These are phyloP conservation scores for Penicillium dipodomyicola DNA, from an alignment of 495 filamentous ascomycete genomes.

Conservation along the genomic window DNA sequence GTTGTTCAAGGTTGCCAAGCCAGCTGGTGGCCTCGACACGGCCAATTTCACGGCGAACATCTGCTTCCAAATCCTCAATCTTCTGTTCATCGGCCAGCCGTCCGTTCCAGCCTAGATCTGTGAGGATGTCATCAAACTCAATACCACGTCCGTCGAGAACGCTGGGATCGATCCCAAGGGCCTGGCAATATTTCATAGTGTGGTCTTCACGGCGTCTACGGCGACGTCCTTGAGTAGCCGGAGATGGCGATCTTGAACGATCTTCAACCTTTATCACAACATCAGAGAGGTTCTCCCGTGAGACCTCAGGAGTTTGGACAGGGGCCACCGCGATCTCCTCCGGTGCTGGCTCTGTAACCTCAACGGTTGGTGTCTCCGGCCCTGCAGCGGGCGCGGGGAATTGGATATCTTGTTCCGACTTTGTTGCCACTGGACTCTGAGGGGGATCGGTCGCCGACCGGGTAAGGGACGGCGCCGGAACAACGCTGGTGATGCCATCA, in stretches of 20 bases:
- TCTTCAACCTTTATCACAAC: constrained; percentile 24
- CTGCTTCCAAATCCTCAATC: constrained; percentile 78
- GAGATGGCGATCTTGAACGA: constrained; percentile 38
- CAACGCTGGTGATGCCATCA: constrained; percentile 84
- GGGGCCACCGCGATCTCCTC: constrained; percentile 30
- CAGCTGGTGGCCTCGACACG: constrained; percentile 90
- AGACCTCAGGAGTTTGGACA: constrained; percentile 32
- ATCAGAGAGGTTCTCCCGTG: constrained; percentile 36
- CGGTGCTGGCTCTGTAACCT: constrained; percentile 35
- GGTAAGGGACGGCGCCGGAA: constrained; percentile 65
- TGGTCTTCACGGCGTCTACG: constrained; percentile 68
- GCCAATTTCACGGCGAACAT: constrained; percentile 81
- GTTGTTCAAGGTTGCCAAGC: constrained; percentile 82
- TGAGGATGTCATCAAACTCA: constrained; percentile 73
- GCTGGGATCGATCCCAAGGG: constrained; percentile 67
- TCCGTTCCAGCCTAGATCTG: constrained; percentile 89
- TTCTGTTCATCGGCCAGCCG: constrained; percentile 65
- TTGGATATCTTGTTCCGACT: constrained; percentile 15
- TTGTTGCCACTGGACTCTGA: constrained; percentile 23
- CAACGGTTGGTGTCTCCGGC: constrained; percentile 38
- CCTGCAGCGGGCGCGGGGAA: constrained; percentile 1
- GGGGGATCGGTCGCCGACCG: constrained; percentile 33
- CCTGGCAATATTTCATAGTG: constrained; percentile 74
- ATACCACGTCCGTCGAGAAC: constrained; percentile 66
- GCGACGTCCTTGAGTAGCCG: constrained; percentile 44